Evolutionary conservation across 257 asterid genomes (phyloP).

Genomic region (Mitragyna speciosa): DNA sequence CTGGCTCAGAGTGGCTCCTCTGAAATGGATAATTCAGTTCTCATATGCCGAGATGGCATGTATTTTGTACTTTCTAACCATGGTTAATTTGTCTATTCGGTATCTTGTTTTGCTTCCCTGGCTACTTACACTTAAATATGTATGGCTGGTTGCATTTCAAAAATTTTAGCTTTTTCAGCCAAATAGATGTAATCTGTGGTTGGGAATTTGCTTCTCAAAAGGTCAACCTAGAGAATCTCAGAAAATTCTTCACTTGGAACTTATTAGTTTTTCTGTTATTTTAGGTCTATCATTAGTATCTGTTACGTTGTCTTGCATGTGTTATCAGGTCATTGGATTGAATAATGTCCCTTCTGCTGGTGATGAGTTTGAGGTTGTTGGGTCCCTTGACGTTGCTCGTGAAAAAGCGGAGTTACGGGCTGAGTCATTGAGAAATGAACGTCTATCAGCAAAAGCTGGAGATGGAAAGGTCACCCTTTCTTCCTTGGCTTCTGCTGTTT

Average conservation of each 20-base stretch:
- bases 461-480: conserved; percentile 94
- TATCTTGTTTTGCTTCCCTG: background rate
- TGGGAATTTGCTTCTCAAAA: background rate
- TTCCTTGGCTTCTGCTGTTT: conserved; percentile 89
- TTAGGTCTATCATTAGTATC: conserved; percentile 7
- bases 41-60: conserved; percentile 1
- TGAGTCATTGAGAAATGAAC: conserved; percentile 67
- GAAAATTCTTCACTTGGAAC: background rate
- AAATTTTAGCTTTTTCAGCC: background rate
- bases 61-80: background rate
- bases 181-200: background rate
- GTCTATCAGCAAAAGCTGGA: conserved; percentile 86
- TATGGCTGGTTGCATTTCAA: background rate
- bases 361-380: conserved; percentile 91
- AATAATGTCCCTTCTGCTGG: conserved; percentile 94
- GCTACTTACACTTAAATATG: background rate
- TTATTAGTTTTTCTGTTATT: background rate
- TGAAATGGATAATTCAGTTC: background rate
- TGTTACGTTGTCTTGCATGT: conserved; percentile 16
- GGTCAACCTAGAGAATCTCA: background rate
- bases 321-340: conserved; percentile 80
- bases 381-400: conserved; percentile 84
- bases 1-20: background rate
- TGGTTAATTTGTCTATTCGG: background rate
- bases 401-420: conserved; percentile 72